Base-by-base conservation (phyloP, 208 protist species). In the Trypanosoma cruzi region DNA sequence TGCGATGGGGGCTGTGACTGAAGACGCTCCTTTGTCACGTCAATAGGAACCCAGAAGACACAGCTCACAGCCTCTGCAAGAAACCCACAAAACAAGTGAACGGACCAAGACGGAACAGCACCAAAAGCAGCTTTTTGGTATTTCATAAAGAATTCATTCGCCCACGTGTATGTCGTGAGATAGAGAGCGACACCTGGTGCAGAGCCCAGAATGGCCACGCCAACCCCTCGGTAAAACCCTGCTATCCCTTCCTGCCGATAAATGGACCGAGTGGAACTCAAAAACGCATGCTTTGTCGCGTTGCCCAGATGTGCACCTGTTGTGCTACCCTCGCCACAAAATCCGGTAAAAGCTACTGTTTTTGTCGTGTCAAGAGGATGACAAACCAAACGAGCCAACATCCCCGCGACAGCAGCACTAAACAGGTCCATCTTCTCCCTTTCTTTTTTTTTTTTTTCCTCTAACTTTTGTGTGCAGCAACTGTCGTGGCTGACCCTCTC, bases 291-390 rank as follows among this genome's bases (percentile, higher is more conserved):
- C 16, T 36, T 6, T 36, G 31, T 26, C 18, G 24, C 8, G 26
- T 26, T 63, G 11, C 59, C 31, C 14, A 50, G 46, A 24, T 18
- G 22, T 36, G 20, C 18, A 24, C 10, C 22, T 26, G 49, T 16
- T 3, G 8, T n/a, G 28, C 40, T 14, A 63, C 60, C 40, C 40
- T 84, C 75, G 0, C 81, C 77, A 26, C 77, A 84, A 26, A 89
- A 85, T 31, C 86, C 86, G 4, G 89, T 93, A 70, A 93, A 93
- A 32, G 75, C 68, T 11, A 93, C 82, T 0, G 92, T 91, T 68
- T 96, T 96, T 42, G 84, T 77, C 0, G 92, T 96, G 69, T 96
- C 89, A 34, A 96, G 70, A 1, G 92, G 92, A 61, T 96, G 92
- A 63, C 84, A 92, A 1, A 85, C 34, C 4, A 90, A 3, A 14